A percentile compares a stretch with the other conserved stretches of the same genome.
phyloP scores from a whole-genome alignment of 345 rosid genomes.

The Psidium guajava region DNA sequence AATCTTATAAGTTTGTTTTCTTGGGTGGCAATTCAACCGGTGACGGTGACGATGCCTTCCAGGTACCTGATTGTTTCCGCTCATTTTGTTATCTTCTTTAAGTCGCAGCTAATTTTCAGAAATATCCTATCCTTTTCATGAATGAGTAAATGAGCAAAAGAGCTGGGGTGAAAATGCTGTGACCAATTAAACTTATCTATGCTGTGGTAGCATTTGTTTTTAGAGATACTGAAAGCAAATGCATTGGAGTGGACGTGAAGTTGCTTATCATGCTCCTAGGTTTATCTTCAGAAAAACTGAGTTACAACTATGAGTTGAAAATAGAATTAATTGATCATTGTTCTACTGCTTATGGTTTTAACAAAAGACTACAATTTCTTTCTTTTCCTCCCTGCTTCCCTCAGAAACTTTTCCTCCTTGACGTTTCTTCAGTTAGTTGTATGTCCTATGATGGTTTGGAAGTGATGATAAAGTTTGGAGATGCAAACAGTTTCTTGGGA shows the following conservation, averaged over 20 bases:
- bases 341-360: background rate
- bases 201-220: background rate
- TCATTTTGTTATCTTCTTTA: background rate
- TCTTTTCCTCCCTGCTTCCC: background rate
- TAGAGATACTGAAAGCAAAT: background rate
- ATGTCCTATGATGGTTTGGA: background rate
- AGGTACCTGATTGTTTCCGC: constrained; percentile 28
- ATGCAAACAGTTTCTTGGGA: background rate
- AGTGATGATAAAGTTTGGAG: background rate
- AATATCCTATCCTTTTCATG: background rate
- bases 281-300: background rate
- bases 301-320: background rate
- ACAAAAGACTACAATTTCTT: background rate
- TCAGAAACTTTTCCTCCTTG: background rate
- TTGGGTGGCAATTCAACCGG: constrained; percentile 75
- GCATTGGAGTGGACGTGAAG: background rate
- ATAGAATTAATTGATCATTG: background rate
- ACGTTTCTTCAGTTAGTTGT: background rate
- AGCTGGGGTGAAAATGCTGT: background rate
- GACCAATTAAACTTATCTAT: background rate
- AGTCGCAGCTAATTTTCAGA: background rate
- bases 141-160: background rate
- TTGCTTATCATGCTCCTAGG: background rate
- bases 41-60: constrained; percentile 51
- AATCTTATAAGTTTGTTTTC: constrained; percentile 67